Evolutionary conservation across 305 asterid species (phyloP).

Genomic region (Solanum chacoense): DNA sequence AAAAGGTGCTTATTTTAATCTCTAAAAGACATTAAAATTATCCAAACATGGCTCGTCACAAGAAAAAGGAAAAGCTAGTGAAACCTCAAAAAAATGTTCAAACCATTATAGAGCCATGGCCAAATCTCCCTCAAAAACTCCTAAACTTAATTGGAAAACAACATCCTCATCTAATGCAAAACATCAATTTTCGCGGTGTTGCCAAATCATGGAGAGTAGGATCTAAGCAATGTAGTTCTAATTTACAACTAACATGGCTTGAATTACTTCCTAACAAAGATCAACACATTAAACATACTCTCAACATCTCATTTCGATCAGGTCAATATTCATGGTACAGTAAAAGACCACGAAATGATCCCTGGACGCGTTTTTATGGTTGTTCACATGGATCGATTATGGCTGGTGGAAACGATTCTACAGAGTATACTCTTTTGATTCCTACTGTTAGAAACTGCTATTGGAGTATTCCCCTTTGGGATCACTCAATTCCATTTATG

Average conservation of each 20-base stretch:
- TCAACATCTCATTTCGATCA: constrained; percentile 7
- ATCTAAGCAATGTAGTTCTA: not conserved
- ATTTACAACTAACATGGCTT: not conserved
- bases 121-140: constrained; percentile 22
- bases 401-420: not conserved
- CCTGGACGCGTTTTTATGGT: not conserved
- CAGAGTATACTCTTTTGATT: not conserved
- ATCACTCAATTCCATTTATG: constrained; percentile 10
- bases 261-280: too few relatives aligned
- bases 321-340: not conserved
- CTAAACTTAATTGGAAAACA: constrained; percentile 10
- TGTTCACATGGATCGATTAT: constrained; percentile 13
- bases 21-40: not conserved
- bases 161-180: constrained; percentile 3
- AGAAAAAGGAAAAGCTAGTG: not conserved
- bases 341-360: not conserved
- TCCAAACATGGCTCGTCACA: not conserved
- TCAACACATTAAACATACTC: not conserved
- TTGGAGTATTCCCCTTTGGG: not conserved
- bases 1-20: not conserved
- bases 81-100: not conserved
- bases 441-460: not conserved
- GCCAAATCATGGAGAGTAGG: constrained; percentile 21
- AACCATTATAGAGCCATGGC: constrained; percentile 16
- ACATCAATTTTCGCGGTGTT: constrained; percentile 14